These are phyloP conservation scores for Tolypocladium ophioglossoides DNA, from an alignment of 2,329 filamentous ascomycete genomes.

Conservation along the genomic window DNA sequence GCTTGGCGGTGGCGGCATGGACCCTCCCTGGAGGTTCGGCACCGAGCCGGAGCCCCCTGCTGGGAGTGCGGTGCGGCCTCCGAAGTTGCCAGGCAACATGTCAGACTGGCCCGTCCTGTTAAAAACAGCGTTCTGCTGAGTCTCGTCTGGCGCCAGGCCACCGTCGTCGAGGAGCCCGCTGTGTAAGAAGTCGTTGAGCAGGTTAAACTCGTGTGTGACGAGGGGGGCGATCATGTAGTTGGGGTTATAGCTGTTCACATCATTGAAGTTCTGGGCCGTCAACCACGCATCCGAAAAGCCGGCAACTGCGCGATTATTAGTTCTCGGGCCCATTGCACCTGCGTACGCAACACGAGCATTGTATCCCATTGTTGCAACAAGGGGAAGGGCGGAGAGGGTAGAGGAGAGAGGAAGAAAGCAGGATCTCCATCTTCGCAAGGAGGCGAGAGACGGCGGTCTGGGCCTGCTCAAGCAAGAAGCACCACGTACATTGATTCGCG, in stretches of 20 bases:
- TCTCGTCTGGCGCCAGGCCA: constrained; percentile 57
- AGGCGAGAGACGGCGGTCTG: background rate
- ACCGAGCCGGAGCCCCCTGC: constrained; percentile 8
- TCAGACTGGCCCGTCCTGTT: constrained; percentile 32
- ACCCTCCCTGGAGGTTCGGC: constrained; percentile 16
- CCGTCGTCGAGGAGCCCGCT: constrained; percentile 82
- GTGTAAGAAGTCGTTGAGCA: constrained; percentile 93
- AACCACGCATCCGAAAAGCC: constrained; percentile 79
- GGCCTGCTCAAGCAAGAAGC: constrained; percentile 10
- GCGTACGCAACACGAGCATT: background rate
- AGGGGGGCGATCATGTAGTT: constrained; percentile 92
- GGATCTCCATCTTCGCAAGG: background rate
- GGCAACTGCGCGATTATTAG: constrained; percentile 42
- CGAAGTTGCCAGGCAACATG: constrained; percentile 34
- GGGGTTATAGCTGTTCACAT: constrained; percentile 88
- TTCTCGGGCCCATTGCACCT: constrained; percentile 1
- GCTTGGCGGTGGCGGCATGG: constrained; percentile 37
- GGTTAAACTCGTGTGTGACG: constrained; percentile 91
- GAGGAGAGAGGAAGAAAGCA: constrained; percentile 1
- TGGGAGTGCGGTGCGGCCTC: constrained; percentile 26
- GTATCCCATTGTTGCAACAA: background rate
- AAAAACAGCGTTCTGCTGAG: constrained; percentile 34
- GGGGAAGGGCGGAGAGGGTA: background rate
- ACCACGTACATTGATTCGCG: constrained; percentile 63
- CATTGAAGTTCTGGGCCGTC: constrained; percentile 71